Conservation (phyloP, 1,284 basidiomycete genomes). For the Trichosporon ovoides region DNA sequence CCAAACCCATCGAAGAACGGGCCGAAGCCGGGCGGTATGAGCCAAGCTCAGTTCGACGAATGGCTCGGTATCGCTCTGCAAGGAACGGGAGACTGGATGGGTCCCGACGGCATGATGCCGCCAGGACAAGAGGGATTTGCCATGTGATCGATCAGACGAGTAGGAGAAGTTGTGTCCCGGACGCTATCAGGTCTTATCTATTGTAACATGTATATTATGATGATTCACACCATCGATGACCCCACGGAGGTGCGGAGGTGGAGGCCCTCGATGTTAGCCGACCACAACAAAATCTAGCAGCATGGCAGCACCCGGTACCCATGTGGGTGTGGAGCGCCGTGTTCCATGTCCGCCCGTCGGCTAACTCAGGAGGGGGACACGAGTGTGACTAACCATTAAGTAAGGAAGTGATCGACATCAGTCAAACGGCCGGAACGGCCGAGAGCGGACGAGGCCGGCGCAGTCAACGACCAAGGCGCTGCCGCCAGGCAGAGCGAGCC, state of each 20-base stretch:
- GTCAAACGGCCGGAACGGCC: no score
- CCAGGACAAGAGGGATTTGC: conserved; percentile 11
- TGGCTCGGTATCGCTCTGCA: conserved; percentile 28
- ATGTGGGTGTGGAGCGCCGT: no score
- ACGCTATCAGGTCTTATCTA: background rate
- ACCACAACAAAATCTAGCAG: no score
- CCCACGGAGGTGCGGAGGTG: conserved; percentile 1
- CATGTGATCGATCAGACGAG: background rate
- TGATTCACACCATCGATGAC: background rate
- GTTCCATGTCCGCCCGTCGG: no score
- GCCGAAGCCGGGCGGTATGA: conserved; percentile 6
- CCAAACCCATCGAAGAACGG: conserved; percentile 2
- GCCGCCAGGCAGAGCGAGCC: no score
- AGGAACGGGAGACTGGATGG: conserved; percentile 22
- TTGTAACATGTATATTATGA: conserved; percentile 5
- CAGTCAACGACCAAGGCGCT: no score
- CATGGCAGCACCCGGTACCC: no score
- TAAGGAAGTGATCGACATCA: no score
- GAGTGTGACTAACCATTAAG: no score
- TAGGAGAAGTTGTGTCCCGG: background rate
- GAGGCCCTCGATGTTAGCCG: no score
- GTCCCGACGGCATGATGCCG: conserved; percentile 1
- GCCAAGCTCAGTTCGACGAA: conserved; percentile 26
- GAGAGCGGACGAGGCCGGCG: no score
- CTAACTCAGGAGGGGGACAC: no score